Conservation (phyloP, 306 rosid species). For the Cyamopsis tetragonoloba region DNA sequence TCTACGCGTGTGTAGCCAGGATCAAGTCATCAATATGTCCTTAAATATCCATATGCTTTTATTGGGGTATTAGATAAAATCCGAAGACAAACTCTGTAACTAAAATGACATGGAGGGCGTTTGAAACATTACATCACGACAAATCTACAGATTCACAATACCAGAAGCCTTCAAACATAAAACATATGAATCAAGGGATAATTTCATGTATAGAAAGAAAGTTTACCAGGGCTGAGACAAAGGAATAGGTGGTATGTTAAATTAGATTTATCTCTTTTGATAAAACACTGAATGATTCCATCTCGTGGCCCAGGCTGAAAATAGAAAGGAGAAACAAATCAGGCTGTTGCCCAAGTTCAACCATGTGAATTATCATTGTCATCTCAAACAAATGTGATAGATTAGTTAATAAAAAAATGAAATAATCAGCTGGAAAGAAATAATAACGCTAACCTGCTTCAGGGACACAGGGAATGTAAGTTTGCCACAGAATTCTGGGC, state of each 20-base stretch:
- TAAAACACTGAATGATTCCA: slow-evolving; percentile 73
- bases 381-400: background rate
- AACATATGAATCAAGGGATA: background rate
- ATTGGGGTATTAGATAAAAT: background rate
- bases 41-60: background rate
- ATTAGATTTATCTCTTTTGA: slow-evolving; percentile 81
- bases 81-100: background rate
- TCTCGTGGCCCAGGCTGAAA: slow-evolving; percentile 87
- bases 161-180: slow-evolving; percentile 13
- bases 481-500: slow-evolving; percentile 77
- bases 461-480: slow-evolving; percentile 84
- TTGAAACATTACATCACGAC: background rate
- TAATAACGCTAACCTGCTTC: slow-evolving; percentile 56
- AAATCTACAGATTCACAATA: background rate
- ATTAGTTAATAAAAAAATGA: background rate
- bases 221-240: slow-evolving; percentile 76
- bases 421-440: background rate
- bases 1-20: background rate
- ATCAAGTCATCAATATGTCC: background rate
- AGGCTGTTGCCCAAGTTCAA: slow-evolving; percentile 10
- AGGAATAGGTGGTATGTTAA: slow-evolving; percentile 73
- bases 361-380: background rate
- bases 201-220: background rate
- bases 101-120: background rate
- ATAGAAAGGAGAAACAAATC: slow-evolving; percentile 16